Percentiles rank a stretch among this genome's conserved stretches.
These are phyloP conservation scores for Cutaneotrichosporon daszewskae DNA, from an alignment of 1,284 basidiomycete genomes.

Conservation along the genomic window DNA sequence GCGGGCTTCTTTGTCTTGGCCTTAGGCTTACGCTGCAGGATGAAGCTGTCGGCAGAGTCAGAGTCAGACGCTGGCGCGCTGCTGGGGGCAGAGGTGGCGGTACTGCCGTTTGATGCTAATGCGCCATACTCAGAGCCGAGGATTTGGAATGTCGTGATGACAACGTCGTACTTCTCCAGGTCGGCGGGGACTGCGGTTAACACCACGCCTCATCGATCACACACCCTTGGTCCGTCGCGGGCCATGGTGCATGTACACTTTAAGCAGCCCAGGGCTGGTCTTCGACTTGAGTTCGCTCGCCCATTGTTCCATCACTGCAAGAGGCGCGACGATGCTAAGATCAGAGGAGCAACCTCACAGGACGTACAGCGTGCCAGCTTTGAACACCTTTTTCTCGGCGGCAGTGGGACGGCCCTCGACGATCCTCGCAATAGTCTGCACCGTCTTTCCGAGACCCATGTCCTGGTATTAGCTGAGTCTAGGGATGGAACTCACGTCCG, in stretches of 20 bases:
- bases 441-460: conserved; percentile 74
- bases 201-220: conserved; percentile 14
- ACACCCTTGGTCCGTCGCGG: conserved; percentile 61
- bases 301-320: conserved; percentile 88
- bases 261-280: conserved; percentile 56
- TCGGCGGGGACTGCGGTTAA: conserved; percentile 54
- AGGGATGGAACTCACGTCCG: conserved; percentile 61
- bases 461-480: conserved; percentile 30
- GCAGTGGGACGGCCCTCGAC: conserved; percentile 66
- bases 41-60: conserved; percentile 47
- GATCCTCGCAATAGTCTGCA: conserved; percentile 81
- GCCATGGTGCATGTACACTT: conserved; percentile 78
- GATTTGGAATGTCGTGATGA: conserved; percentile 75
- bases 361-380: conserved; percentile 64
- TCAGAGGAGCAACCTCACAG: conserved; percentile 1
- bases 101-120: too few relatives aligned
- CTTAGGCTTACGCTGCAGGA: conserved; percentile 38
- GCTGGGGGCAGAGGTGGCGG: not conserved
- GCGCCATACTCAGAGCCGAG: conserved; percentile 62
- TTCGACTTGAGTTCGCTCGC: conserved; percentile 76
- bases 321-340: conserved; percentile 68
- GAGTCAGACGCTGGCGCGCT: not conserved
- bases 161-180: conserved; percentile 64
- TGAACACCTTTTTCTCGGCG: conserved; percentile 63
- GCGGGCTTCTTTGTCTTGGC: conserved; percentile 51